phyloP scores from a whole-genome alignment of 2,329 filamentous ascomycete genomes.

The Colletotrichum gigasporum region DNA sequence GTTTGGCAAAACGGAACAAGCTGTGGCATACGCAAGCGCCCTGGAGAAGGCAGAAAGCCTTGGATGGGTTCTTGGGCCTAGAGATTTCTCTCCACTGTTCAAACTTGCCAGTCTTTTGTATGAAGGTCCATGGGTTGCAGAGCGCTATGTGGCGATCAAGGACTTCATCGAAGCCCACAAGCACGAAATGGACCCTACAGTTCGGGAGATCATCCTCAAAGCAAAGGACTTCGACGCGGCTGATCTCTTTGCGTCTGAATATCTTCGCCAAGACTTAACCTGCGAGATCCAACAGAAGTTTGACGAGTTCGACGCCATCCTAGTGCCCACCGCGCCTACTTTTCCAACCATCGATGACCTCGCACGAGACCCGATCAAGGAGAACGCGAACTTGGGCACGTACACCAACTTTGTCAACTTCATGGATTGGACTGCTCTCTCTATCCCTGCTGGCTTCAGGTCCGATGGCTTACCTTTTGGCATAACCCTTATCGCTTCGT shows the following conservation, averaged over 20 bases:
- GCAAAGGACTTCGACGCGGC: conserved; percentile 52
- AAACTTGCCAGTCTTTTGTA: conserved; percentile 64
- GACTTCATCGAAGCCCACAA: conserved; percentile 50
- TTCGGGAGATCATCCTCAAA: conserved; percentile 48
- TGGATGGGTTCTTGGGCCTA: conserved; percentile 51
- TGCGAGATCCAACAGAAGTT: conserved; percentile 51
- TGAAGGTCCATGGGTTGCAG: conserved; percentile 65
- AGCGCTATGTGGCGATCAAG: conserved; percentile 62
- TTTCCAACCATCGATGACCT: conserved; percentile 62
- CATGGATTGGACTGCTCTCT: conserved; percentile 63
- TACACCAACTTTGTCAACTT: conserved; percentile 72
- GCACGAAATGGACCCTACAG: conserved; percentile 45
- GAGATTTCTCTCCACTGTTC: conserved; percentile 61
- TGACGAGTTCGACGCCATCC: conserved; percentile 54
- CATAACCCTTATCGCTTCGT: conserved; percentile 46
- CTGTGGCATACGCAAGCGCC: conserved; percentile 53
- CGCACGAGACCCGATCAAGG: conserved; percentile 57
- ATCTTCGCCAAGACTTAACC: conserved; percentile 48
- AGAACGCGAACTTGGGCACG: conserved; percentile 63
- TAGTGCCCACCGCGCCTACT: conserved; percentile 66
- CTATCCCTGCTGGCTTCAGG: conserved; percentile 59
- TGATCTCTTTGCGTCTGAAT: conserved; percentile 54
- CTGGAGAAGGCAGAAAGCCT: conserved; percentile 47
- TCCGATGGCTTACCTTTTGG: conserved; percentile 48
- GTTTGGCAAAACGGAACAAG: conserved; percentile 45